Evolutionary conservation across 169 alveolate species (phyloP).

Genomic region (Eimeria praecox): DNA sequence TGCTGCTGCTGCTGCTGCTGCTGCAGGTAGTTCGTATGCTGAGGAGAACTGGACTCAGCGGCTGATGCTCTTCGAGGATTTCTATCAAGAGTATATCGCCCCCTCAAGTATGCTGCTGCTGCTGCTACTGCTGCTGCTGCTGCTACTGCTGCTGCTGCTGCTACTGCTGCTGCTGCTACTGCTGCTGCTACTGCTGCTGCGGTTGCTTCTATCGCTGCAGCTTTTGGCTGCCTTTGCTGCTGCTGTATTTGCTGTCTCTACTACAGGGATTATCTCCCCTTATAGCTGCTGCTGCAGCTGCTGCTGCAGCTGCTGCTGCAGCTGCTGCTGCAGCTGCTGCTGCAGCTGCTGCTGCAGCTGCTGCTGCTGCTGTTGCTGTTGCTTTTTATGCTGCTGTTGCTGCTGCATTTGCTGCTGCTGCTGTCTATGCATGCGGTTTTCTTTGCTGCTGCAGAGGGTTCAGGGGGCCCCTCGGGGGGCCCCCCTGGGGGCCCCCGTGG

Average conservation of each 20-base stretch:
- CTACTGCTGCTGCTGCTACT: neutral
- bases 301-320: neutral
- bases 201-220: neutral
- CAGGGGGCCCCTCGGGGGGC: neutral
- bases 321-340: slow-evolving; percentile 11
- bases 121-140: slow-evolving; percentile 18
- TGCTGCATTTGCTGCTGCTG: neutral
- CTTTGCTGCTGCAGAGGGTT: neutral
- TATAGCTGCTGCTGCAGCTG: neutral
- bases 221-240: neutral
- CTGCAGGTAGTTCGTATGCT: slow-evolving; percentile 75
- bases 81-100: neutral
- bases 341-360: neutral
- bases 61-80: slow-evolving; percentile 72
- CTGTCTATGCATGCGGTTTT: neutral
- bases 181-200: neutral
- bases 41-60: slow-evolving; percentile 78
- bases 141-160: neutral
- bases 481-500: neutral
- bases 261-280: too few relatives aligned
- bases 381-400: neutral
- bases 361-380: neutral
- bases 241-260: neutral
- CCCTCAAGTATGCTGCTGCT: slow-evolving; percentile 17
- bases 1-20: slow-evolving; percentile 70